Percentiles rank a stretch among this genome's conserved stretches.
These are phyloP conservation scores for Pythium chondricola DNA, from an alignment of 352 stramenopile species.

Conservation along the genomic window DNA sequence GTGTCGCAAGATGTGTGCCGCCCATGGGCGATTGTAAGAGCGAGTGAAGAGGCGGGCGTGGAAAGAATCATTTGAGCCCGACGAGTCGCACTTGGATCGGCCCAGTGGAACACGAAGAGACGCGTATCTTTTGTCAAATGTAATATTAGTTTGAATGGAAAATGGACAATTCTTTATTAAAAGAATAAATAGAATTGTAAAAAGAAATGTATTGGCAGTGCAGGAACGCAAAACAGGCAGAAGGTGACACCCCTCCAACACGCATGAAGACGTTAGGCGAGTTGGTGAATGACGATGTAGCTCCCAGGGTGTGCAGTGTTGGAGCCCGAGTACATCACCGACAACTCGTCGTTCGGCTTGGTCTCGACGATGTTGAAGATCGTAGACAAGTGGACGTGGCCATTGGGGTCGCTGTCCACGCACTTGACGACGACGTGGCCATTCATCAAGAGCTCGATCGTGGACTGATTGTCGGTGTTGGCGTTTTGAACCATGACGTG, in stretches of 20 bases:
- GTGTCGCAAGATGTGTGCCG: neutral
- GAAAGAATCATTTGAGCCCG: neutral
- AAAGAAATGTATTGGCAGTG: slow-evolving; percentile 1
- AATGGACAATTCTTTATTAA: neutral
- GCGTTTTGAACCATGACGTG: neutral
- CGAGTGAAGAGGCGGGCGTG: neutral
- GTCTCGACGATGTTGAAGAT: neutral
- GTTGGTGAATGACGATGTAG: neutral
- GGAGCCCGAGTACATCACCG: neutral
- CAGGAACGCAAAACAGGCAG: neutral
- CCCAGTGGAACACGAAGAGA: neutral
- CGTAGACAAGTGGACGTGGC: neutral
- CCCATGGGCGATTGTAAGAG: neutral
- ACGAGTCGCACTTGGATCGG: neutral
- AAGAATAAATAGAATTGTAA: slow-evolving; percentile 1
- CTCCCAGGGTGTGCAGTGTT: neutral
- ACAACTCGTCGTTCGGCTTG: neutral
- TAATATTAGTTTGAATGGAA: neutral
- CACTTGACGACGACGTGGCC: neutral
- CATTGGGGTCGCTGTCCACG: neutral
- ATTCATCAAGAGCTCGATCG: neutral
- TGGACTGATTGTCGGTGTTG: neutral
- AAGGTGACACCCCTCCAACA: neutral
- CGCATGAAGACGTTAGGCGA: neutral
- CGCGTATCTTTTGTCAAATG: slow-evolving; percentile 5